These are phyloP conservation scores for Trichoderma oligosporum DNA, from an alignment of 2,329 filamentous ascomycete species.

Conservation along the genomic window DNA sequence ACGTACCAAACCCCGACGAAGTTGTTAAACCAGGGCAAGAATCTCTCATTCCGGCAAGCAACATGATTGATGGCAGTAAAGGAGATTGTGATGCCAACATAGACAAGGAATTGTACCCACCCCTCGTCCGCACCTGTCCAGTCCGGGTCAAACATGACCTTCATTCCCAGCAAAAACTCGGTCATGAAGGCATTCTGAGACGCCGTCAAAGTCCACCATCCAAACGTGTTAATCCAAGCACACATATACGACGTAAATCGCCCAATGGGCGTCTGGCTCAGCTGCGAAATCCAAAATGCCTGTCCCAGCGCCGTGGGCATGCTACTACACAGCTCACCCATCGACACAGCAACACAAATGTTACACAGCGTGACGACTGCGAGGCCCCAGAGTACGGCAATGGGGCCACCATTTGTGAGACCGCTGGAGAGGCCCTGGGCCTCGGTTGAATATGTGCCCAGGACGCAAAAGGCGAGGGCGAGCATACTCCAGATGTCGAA, in stretches of 20 bases:
- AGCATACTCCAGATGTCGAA: constrained; percentile 56
- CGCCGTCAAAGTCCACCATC: constrained; percentile 55
- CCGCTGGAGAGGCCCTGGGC: constrained; percentile 48
- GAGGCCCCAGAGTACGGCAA: constrained; percentile 54
- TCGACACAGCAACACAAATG: constrained; percentile 50
- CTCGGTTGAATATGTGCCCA: constrained; percentile 57
- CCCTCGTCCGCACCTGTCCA: constrained; percentile 45
- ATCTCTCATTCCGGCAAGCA: constrained; percentile 42
- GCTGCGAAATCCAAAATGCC: constrained; percentile 49
- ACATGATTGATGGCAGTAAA: constrained; percentile 50
- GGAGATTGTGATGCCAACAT: constrained; percentile 45
- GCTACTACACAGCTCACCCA: constrained; percentile 54
- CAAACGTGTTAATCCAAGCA: constrained; percentile 58
- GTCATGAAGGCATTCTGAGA: constrained; percentile 57
- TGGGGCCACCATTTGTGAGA: constrained; percentile 51
- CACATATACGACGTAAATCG: constrained; percentile 54
- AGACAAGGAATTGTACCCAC: constrained; percentile 55
- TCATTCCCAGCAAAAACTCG: constrained; percentile 55
- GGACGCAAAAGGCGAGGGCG: constrained; percentile 52
- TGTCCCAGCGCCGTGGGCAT: constrained; percentile 60
- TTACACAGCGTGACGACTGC: constrained; percentile 51
- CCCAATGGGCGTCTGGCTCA: constrained; percentile 39
- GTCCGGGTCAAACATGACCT: constrained; percentile 47
- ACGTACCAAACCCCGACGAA: constrained; percentile 52
- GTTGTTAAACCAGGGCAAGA: constrained; percentile 51